Evolutionary conservation across 78 protist genomes (phyloP), one percentile per base, ranked within the genome.

Genomic region (Polysphondylium violaceum): DNA sequence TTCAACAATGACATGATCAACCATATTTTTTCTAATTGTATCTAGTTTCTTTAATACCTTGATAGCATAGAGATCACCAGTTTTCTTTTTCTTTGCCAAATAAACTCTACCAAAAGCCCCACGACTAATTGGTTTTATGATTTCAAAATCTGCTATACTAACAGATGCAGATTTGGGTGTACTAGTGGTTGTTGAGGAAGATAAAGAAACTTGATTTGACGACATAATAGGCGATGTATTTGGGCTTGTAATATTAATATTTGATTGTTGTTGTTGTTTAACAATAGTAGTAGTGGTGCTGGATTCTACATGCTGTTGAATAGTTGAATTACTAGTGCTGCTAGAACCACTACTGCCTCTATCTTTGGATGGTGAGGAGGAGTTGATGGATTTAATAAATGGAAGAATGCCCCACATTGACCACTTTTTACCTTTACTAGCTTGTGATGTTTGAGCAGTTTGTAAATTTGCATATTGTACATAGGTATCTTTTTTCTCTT

Each of bases 71-170:
- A 94, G 83, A 74, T 96, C 95, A 14, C 95, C 94, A 8, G 96
- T 89, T 43, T 75, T 81, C 90, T 94, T 95, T 63, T 94, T 96
- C n/a, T 79, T 75, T 3, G 96, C 97, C 3, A 96, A 74, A 40
- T 75, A 96, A 36, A 94, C 94, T 17, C 88, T 59, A 19, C 98
- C 98, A 55, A 88, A 96, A 2, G 97, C 98, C 3, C 98, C 98
- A 9, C 97, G 12, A 2, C 88, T 64, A 29, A 96, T 96, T 60
- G 96, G 96, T 78, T 96, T 96, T 40, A 94, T 41, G 38, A 92
- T 88, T 58, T 78, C 96, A 79, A 93, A 95, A 68, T 95, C 97
- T 0, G 76, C 16, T 25, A 94, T 91, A 12, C 65, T 40, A 2
- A 73, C 3, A 14, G 67, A 35, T 29, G 59, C 33, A 3, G 7